Evolutionary conservation across 148 eudicot species (phyloP).

Genomic region (Fallopia convolvulus): DNA sequence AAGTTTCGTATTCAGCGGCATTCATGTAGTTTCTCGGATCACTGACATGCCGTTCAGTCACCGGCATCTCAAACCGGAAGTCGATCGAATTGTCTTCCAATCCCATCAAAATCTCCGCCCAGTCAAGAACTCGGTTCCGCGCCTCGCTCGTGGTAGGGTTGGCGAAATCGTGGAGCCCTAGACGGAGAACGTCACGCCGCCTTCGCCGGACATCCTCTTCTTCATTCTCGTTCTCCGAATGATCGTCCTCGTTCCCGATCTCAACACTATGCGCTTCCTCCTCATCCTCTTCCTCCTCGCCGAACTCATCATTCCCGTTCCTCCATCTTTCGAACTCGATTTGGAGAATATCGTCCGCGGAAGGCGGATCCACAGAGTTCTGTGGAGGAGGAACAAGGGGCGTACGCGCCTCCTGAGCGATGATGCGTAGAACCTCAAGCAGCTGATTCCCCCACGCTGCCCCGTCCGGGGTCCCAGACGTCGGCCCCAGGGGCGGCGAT

Average conservation of each 20-base stretch:
- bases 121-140: conserved; percentile 52
- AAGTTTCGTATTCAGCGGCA: conserved; percentile 73
- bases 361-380: conserved; percentile 22
- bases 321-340: conserved; percentile 57
- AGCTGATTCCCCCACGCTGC: conserved; percentile 41
- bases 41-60: conserved; percentile 41
- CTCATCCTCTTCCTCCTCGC: conserved; percentile 14
- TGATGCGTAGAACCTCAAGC: conserved; percentile 55
- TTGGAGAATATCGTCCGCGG: conserved; percentile 42
- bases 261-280: conserved; percentile 20
- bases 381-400: conserved; percentile 52
- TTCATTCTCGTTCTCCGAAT: conserved; percentile 20
- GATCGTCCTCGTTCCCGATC: conserved; percentile 25
- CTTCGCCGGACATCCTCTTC: conserved; percentile 30
- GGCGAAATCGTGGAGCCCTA: conserved; percentile 48
- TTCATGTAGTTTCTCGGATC: conserved; percentile 78
- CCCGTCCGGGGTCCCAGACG: conserved; percentile 23
- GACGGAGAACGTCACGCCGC: conserved; percentile 49
- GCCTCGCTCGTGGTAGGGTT: conserved; percentile 35
- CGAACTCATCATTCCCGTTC: conserved; percentile 14
- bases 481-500: conserved; percentile 13
- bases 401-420: conserved; percentile 60
- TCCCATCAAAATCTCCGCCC: conserved; percentile 85
- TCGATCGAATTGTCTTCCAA: conserved; percentile 73
- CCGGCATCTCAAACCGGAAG: conserved; percentile 47